These are phyloP conservation scores for Acanthamoeba castellanii DNA, from an alignment of 208 protist species.

Conservation along the genomic window DNA sequence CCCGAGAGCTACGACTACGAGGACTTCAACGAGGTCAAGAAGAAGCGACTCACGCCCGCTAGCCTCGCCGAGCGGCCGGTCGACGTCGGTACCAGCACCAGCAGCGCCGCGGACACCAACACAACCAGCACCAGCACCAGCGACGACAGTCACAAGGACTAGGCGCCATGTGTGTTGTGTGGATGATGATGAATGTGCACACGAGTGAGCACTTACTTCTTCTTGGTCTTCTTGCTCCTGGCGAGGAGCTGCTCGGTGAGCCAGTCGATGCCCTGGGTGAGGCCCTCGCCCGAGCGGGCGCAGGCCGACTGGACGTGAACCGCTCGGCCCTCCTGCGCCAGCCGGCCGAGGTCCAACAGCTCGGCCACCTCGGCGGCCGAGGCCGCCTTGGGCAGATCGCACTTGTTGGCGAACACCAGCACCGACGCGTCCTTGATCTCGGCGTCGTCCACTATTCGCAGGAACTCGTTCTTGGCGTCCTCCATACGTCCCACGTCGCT, in stretches of 20 bases:
- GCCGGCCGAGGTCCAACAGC: conserved; percentile 95
- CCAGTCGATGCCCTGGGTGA: conserved; percentile 98
- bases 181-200: not conserved
- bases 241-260: conserved; percentile 84
- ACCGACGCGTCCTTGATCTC: conserved; percentile 97
- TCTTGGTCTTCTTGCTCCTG: not conserved
- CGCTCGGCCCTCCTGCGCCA: conserved; percentile 94
- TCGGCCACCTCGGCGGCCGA: conserved; percentile 96
- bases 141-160: not conserved
- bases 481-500: conserved; percentile 95
- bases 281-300: conserved; percentile 95
- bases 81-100: not conserved
- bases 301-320: conserved; percentile 97
- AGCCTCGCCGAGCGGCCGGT: too few relatives aligned
- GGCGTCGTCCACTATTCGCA: conserved; percentile 97
- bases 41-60: not conserved
- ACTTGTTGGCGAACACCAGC: conserved; percentile 99
- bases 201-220: not conserved
- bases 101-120: not conserved
- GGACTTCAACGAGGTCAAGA: conserved; percentile 38
- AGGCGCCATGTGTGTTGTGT: not conserved
- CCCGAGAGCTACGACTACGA: conserved; percentile 60
- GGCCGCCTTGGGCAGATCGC: conserved; percentile 99
- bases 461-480: conserved; percentile 94
- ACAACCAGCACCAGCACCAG: too few relatives aligned